Conservation (phyloP, 768 basidiomycete species). For the Bullera alba region DNA sequence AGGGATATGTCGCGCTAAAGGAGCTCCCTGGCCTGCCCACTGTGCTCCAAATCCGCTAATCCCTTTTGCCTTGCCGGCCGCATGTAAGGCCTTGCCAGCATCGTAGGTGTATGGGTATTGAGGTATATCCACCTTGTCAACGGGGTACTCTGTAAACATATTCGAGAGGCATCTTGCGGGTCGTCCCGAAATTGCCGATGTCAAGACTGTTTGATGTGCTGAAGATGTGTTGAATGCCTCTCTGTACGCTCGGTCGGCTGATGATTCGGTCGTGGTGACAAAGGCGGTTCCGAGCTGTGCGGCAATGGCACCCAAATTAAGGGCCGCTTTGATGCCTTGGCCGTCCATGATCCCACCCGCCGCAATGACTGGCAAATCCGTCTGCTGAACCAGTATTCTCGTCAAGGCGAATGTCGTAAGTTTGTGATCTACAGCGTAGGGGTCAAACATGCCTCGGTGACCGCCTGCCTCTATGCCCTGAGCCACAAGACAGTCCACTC, state of each 20-base stretch:
- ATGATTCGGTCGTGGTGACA: conserved; percentile 23
- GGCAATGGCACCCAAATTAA: conserved; percentile 21
- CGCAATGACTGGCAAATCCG: conserved; percentile 24
- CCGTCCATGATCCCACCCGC: conserved; percentile 42
- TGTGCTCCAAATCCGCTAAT: conserved; percentile 31
- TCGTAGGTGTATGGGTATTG: conserved; percentile 37
- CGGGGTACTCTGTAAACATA: conserved; percentile 13
- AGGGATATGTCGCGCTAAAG: neutral
- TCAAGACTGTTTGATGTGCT: conserved; percentile 17
- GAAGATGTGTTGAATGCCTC: conserved; percentile 6
- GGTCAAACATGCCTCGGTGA: conserved; percentile 32
- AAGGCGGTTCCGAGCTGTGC: conserved; percentile 39
- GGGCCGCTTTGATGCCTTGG: conserved; percentile 13
- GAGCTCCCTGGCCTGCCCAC: conserved; percentile 35
- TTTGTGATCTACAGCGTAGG: conserved; percentile 13
- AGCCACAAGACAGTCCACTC: conserved; percentile 31
- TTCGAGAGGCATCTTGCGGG: conserved; percentile 28
- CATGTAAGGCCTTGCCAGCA: conserved; percentile 29
- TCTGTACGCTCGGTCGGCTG: conserved; percentile 25
- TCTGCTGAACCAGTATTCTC: conserved; percentile 5
- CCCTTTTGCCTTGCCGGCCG: conserved; percentile 24
- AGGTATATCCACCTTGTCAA: conserved; percentile 6
- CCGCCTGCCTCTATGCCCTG: conserved; percentile 38
- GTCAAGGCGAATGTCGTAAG: conserved; percentile 21
- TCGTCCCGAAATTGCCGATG: conserved; percentile 31